Conservation (phyloP, 2,329 filamentous ascomycete species). For the Penicillium sp. region DNA sequence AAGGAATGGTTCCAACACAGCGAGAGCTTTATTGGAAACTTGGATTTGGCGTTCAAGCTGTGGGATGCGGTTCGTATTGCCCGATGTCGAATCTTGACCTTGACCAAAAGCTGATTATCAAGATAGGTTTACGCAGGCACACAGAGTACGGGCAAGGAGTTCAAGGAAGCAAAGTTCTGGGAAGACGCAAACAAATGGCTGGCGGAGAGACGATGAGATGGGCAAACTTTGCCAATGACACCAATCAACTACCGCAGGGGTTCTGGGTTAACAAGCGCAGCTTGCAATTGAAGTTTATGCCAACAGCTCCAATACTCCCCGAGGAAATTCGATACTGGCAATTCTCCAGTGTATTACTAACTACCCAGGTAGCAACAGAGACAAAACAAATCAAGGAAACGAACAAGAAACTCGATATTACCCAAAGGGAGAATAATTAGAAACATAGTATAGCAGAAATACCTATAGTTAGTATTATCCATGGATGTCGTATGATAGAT, state of each 20-base stretch:
- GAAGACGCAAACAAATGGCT: constrained; percentile 62
- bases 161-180: constrained; percentile 56
- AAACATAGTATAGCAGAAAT: not conserved
- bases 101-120: constrained; percentile 12
- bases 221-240: not conserved
- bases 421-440: not conserved
- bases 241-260: constrained; percentile 4
- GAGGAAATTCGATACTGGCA: constrained; percentile 9
- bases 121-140: constrained; percentile 58
- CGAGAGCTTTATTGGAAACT: constrained; percentile 56
- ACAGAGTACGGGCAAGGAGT: constrained; percentile 52
- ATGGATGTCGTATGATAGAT: constrained; percentile 1
- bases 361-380: constrained; percentile 6
- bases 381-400: constrained; percentile 10
- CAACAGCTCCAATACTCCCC: not conserved
- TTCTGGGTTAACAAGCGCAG: constrained; percentile 11
- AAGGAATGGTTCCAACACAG: constrained; percentile 62
- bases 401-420: constrained; percentile 3
- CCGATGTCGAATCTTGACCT: not conserved
- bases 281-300: constrained; percentile 9
- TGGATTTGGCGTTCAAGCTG: constrained; percentile 59
- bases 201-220: constrained; percentile 35
- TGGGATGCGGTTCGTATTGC: constrained; percentile 61
- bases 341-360: constrained; percentile 28
- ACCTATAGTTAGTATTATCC: not conserved